A percentile compares a stretch with the other conserved stretches of the same genome.
Evolutionary conservation across 2,329 filamentous ascomycete species (phyloP).

Genomic region (Ophiocordyceps camponoti-floridani): DNA sequence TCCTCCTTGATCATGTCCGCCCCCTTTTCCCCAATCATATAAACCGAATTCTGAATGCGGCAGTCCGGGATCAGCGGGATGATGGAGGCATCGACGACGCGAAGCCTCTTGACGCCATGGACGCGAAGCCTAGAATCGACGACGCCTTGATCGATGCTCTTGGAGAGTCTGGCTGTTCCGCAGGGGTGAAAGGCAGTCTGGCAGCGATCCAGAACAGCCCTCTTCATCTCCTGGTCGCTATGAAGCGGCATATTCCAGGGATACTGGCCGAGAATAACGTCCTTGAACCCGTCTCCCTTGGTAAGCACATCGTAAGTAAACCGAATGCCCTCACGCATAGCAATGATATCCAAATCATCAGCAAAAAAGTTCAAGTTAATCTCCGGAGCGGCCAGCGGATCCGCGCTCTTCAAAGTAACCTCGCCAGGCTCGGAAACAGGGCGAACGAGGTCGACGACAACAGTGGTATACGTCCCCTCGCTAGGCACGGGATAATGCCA

Average conservation of each 20-base stretch:
- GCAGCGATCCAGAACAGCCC: slow-evolving; percentile 35
- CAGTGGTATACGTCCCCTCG: slow-evolving; percentile 32
- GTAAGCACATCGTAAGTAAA: slow-evolving; percentile 38
- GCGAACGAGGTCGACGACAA: slow-evolving; percentile 30
- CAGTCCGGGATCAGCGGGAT: slow-evolving; percentile 37
- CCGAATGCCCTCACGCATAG: slow-evolving; percentile 37
- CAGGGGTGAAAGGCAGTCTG: slow-evolving; percentile 43
- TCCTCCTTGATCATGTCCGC: slow-evolving; percentile 1
- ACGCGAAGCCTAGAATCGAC: slow-evolving; percentile 33
- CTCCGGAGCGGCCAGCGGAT: slow-evolving; percentile 38
- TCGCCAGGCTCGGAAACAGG: slow-evolving; percentile 25
- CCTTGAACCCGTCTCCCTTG: slow-evolving; percentile 36
- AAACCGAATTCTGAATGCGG: slow-evolving; percentile 42
- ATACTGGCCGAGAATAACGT: slow-evolving; percentile 33
- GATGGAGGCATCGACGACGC: slow-evolving; percentile 36
- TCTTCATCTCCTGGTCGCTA: slow-evolving; percentile 36
- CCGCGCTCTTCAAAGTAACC: slow-evolving; percentile 34
- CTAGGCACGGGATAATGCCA: slow-evolving; percentile 24
- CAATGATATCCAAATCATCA: slow-evolving; percentile 36
- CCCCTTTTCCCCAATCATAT: slow-evolving; percentile 39
- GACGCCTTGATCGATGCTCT: slow-evolving; percentile 30
- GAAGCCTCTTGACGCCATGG: slow-evolving; percentile 31
- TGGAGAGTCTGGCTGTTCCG: slow-evolving; percentile 33
- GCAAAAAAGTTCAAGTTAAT: slow-evolving; percentile 44
- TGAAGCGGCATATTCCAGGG: slow-evolving; percentile 41